Evolutionary conservation across 2,329 filamentous ascomycete genomes (phyloP).

Genomic region (Achaetomium macrosporum): DNA sequence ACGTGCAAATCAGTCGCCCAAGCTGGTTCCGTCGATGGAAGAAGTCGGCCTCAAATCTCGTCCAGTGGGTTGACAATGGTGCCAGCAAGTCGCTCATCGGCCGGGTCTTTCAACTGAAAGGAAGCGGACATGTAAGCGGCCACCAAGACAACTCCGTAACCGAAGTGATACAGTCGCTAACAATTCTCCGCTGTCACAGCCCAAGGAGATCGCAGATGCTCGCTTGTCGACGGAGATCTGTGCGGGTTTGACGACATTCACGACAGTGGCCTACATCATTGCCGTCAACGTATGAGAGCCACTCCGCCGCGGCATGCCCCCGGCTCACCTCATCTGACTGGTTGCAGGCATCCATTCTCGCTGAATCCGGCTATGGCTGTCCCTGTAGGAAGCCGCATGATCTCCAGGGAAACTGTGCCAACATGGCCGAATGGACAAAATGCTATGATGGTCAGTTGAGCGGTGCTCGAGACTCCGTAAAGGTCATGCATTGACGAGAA

Average conservation of each 20-base stretch:
- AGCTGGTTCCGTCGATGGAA: not conserved
- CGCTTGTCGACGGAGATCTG: slow-evolving; percentile 73
- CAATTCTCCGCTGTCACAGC: slow-evolving; percentile 24
- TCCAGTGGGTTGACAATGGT: slow-evolving; percentile 4
- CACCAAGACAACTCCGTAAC: not conserved
- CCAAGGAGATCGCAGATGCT: slow-evolving; percentile 59
- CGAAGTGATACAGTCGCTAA: not conserved
- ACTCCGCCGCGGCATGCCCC: not conserved
- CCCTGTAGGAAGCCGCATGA: slow-evolving; percentile 48
- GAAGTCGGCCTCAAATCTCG: not conserved
- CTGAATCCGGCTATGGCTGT: slow-evolving; percentile 72
- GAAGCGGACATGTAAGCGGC: slow-evolving; percentile 58
- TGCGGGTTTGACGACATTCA: slow-evolving; percentile 73
- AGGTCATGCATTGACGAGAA: not conserved
- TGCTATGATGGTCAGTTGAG: slow-evolving; percentile 42
- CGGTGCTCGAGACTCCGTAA: not conserved
- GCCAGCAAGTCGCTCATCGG: slow-evolving; percentile 40
- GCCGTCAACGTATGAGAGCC: slow-evolving; percentile 53
- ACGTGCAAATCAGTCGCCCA: not conserved
- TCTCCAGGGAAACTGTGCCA: slow-evolving; percentile 42
- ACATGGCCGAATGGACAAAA: slow-evolving; percentile 37
- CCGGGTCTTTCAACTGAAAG: slow-evolving; percentile 59
- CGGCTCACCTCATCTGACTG: slow-evolving; percentile 10
- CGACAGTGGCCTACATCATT: slow-evolving; percentile 82
- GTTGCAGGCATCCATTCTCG: slow-evolving; percentile 61